These are phyloP conservation scores for Candida incommunis DNA, from an alignment of 805 yeast genomes.

Conservation along the genomic window DNA sequence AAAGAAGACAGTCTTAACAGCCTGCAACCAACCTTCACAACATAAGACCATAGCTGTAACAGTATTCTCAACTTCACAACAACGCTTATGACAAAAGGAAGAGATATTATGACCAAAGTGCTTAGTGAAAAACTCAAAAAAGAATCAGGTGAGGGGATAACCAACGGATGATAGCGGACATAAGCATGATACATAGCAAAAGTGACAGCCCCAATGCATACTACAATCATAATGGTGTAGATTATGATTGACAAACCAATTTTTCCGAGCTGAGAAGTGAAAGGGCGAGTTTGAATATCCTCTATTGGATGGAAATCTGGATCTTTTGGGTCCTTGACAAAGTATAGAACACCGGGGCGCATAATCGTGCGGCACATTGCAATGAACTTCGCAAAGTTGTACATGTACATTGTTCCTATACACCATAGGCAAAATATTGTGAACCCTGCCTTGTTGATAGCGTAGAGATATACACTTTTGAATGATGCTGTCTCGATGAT, in stretches of 20 bases:
- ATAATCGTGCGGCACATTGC: constrained; percentile 69
- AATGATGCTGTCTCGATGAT: constrained; percentile 21
- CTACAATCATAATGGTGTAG: constrained; percentile 30
- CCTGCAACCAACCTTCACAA: constrained; percentile 40
- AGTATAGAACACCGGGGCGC: constrained; percentile 80
- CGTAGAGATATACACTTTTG: constrained; percentile 3
- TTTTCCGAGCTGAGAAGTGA: constrained; percentile 56
- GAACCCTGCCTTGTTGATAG: constrained; percentile 1
- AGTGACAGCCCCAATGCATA: neutral
- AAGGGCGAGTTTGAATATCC: constrained; percentile 72
- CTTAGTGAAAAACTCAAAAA: neutral
- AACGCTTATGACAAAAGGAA: neutral
- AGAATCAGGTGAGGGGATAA: constrained; percentile 2
- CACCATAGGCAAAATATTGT: constrained; percentile 37
- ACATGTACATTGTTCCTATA: constrained; percentile 77
- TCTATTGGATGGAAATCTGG: constrained; percentile 77
- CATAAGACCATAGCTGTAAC: constrained; percentile 38
- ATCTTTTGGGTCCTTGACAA: constrained; percentile 89
- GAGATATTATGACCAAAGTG: neutral
- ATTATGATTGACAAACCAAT: constrained; percentile 60
- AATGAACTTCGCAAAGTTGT: constrained; percentile 69
- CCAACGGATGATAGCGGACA: constrained; percentile 6
- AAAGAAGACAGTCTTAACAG: constrained; percentile 69
- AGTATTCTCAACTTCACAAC: constrained; percentile 8
- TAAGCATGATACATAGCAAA: no score